Conservation (phyloP, 257 asterid species). For the Cordia subcordata region DNA sequence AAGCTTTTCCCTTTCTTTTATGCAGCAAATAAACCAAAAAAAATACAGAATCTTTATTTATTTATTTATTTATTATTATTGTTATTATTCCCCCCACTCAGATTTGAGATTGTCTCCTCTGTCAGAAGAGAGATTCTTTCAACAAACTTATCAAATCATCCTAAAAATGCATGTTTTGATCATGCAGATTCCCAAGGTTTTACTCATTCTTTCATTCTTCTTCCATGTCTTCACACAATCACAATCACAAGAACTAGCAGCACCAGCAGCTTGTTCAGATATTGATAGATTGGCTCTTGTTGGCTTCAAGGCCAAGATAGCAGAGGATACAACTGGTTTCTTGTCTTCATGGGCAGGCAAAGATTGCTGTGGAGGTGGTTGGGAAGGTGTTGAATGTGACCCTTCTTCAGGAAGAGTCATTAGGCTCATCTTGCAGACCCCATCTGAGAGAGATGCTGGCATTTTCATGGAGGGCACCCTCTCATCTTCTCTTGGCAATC, state of each 20-base stretch:
- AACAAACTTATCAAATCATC: constrained; percentile 1
- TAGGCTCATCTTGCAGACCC: constrained; percentile 55
- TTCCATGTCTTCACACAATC: constrained; percentile 16
- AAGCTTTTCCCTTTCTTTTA: constrained; percentile 3
- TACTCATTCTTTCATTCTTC: constrained; percentile 20
- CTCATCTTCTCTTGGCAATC: constrained; percentile 52
- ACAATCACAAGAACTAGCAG: background rate
- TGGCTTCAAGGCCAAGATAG: constrained; percentile 60
- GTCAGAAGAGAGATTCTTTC: too few species aligned
- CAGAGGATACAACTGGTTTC: constrained; percentile 61
- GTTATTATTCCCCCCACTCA: constrained; percentile 4
- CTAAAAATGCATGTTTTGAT: constrained; percentile 43
- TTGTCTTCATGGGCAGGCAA: constrained; percentile 70
- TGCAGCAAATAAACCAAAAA: background rate
- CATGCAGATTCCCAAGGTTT: constrained; percentile 41
- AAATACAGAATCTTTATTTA: too few species aligned
- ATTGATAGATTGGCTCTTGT: constrained; percentile 71
- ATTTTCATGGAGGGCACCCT: constrained; percentile 68
- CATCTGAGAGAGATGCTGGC: constrained; percentile 23
- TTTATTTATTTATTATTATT: too few species aligned
- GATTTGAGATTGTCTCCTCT: background rate
- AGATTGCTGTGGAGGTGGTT: constrained; percentile 85
- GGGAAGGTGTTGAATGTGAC: constrained; percentile 93
- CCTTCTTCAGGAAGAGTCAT: constrained; percentile 49
- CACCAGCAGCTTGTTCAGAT: constrained; percentile 35